Evolutionary conservation across 352 stramenopile genomes (phyloP).

Genomic region (Globisporangium canariense): DNA sequence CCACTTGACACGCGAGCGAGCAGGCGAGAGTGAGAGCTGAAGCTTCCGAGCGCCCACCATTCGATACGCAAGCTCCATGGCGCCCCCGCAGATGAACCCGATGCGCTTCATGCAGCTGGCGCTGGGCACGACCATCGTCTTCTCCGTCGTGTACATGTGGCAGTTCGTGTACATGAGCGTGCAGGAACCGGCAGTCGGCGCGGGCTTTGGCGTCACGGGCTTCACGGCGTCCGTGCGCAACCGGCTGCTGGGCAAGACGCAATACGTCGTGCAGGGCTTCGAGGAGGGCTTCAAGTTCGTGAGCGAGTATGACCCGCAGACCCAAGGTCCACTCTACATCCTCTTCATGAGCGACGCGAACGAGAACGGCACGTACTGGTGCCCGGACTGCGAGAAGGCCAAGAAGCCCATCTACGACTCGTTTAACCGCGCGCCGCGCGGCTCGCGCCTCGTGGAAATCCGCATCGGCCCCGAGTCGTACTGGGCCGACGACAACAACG

Average conservation of each 20-base stretch:
- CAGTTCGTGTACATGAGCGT: constrained; percentile 56
- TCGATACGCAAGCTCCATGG: constrained; percentile 6
- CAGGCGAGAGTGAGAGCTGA: too few relatives aligned
- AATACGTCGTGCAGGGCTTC: constrained; percentile 69
- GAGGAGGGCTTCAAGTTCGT: constrained; percentile 70
- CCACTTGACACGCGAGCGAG: too few relatives aligned
- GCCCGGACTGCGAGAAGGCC: constrained; percentile 53
- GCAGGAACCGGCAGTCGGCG: constrained; percentile 2
- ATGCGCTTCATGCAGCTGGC: constrained; percentile 75
- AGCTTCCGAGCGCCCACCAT: not conserved
- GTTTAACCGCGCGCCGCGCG: constrained; percentile 56
- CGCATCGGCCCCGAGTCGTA: constrained; percentile 48
- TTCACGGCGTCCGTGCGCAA: constrained; percentile 28
- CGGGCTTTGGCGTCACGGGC: constrained; percentile 20
- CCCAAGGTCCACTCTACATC: constrained; percentile 64
- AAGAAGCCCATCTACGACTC: constrained; percentile 56
- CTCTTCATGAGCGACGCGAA: constrained; percentile 75
- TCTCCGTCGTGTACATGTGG: constrained; percentile 69
- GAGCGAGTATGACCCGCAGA: constrained; percentile 63
- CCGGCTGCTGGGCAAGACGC: constrained; percentile 46
- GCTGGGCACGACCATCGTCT: constrained; percentile 47
- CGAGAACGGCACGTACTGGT: constrained; percentile 77
- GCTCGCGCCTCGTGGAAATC: constrained; percentile 69
- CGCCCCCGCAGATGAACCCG: constrained; percentile 29
- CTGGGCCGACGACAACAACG: constrained; percentile 74